Evolutionary conservation across 257 asterid species (phyloP).

Genomic region (Forsythia viridissima): DNA sequence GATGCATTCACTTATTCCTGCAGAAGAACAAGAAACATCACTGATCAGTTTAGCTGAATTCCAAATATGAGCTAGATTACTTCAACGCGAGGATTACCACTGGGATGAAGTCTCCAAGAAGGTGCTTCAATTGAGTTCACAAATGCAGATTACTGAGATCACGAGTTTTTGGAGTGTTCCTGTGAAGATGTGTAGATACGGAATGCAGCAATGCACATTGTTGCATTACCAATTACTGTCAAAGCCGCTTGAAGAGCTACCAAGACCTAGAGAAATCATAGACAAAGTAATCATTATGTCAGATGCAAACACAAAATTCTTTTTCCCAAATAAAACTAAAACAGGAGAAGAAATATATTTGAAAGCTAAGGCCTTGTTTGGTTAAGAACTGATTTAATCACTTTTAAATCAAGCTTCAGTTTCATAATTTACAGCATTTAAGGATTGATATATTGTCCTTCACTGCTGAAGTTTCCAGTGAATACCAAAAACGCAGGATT

Average conservation of each 20-base stretch:
- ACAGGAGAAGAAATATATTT: not conserved
- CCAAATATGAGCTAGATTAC: not conserved
- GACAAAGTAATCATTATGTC: not conserved
- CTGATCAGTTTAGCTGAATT: constrained; percentile 1
- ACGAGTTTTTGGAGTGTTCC: constrained; percentile 48
- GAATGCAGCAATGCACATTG: constrained; percentile 96
- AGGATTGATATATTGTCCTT: not conserved
- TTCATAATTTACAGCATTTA: not conserved
- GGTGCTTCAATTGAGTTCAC: not conserved
- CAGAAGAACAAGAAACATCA: not conserved
- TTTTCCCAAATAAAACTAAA: not conserved
- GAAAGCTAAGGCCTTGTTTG: not conserved
- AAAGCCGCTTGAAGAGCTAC: constrained; percentile 97
- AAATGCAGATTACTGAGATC: constrained; percentile 15
- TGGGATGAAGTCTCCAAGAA: not conserved
- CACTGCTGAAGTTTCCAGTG: not conserved
- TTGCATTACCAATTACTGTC: constrained; percentile 77
- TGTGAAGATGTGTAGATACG: constrained; percentile 67
- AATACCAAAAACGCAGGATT: no score
- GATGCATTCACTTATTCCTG: not conserved
- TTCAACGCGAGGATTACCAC: constrained; percentile 24
- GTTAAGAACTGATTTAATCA: not conserved
- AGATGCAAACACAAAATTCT: not conserved
- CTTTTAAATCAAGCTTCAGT: not conserved
- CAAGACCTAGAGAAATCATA: constrained; percentile 52